Conservation (phyloP, 257 asterid genomes). For the Orobanche coerulescens region DNA sequence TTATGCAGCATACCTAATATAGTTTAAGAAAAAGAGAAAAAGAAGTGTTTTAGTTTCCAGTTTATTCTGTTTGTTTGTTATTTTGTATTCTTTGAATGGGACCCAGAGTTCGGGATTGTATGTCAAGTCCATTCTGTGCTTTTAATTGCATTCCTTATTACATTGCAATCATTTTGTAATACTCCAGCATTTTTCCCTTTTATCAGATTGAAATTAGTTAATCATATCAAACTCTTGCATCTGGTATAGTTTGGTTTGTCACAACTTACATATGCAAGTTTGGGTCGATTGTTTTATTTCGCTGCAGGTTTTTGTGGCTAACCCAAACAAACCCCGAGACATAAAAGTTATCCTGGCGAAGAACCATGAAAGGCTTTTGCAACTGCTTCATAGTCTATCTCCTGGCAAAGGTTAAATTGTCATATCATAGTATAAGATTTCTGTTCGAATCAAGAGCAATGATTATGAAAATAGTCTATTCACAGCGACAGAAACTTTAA, state of each 20-base stretch:
- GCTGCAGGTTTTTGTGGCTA: conserved; percentile 89
- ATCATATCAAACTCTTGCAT: conserved; percentile 11
- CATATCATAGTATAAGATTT: not conserved
- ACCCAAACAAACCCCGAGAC: conserved; percentile 93
- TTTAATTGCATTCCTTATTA: conserved; percentile 1
- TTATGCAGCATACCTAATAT: no score
- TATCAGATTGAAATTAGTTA: not conserved
- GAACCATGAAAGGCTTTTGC: conserved; percentile 75
- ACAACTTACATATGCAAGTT: conserved; percentile 13
- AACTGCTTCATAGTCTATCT: conserved; percentile 60
- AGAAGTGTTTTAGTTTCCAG: not conserved
- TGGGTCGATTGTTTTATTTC: conserved; percentile 6
- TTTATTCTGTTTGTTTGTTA: not conserved
- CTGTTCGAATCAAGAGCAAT: not conserved
- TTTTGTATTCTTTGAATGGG: not conserved
- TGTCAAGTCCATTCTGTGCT: not conserved
- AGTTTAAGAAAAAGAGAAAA: not conserved
- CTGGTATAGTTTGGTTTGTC: conserved; percentile 1
- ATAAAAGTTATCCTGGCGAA: conserved; percentile 72
- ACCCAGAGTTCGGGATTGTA: not conserved
- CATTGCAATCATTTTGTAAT: not conserved
- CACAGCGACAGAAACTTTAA: not conserved
- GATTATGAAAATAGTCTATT: not conserved
- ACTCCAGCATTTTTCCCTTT: conserved; percentile 9
- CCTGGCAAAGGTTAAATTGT: conserved; percentile 65